Conservation (phyloP, 768 basidiomycete genomes). For the Myochromella boudieri region DNA sequence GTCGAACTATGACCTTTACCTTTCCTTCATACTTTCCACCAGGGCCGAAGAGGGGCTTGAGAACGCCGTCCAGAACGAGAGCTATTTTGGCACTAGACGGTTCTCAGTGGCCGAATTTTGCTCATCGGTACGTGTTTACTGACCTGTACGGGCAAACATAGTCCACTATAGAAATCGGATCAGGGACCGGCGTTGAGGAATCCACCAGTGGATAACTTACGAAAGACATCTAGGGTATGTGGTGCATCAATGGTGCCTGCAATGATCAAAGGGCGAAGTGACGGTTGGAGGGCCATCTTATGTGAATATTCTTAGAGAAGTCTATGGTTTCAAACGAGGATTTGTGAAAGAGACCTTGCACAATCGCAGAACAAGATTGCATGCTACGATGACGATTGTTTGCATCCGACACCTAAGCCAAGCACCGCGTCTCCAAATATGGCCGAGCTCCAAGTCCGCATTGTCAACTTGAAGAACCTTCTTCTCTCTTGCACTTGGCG, state of each 20-base stretch:
- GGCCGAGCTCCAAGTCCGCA: too few relatives aligned
- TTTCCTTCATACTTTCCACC: conserved; percentile 69
- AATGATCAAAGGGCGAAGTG: conserved; percentile 62
- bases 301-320: background rate
- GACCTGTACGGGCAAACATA: conserved; percentile 87
- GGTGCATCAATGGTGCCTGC: conserved; percentile 59
- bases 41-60: conserved; percentile 57
- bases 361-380: too few relatives aligned
- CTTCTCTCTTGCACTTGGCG: too few relatives aligned
- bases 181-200: background rate
- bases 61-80: conserved; percentile 53
- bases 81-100: conserved; percentile 58
- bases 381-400: too few relatives aligned
- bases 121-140: background rate
- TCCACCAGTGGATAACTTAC: conserved; percentile 36
- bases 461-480: too few relatives aligned
- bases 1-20: conserved; percentile 70
- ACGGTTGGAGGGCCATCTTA: conserved; percentile 80
- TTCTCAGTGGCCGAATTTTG: background rate
- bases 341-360: too few relatives aligned
- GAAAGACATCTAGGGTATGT: conserved; percentile 79
- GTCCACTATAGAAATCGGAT: conserved; percentile 55
- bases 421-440: conserved; percentile 5
- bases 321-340: background rate
- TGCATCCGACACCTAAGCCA: background rate